phyloP scores from a whole-genome alignment of 2,329 filamentous ascomycete species.

The Aspergillus spinulosporus region DNA sequence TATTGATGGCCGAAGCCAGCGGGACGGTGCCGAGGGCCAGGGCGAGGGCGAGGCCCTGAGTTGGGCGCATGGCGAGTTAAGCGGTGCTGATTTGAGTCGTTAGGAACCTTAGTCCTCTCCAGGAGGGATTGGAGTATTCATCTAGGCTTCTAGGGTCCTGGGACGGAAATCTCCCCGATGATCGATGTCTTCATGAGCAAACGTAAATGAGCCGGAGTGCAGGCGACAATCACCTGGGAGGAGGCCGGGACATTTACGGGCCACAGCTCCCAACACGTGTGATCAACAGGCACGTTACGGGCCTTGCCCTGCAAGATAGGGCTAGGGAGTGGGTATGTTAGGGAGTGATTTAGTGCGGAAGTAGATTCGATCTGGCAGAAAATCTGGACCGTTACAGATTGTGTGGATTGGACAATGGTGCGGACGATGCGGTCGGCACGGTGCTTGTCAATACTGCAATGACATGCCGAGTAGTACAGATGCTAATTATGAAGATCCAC shows the following conservation, averaged over 20 bases:
- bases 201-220: background rate
- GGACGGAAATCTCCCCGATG: background rate
- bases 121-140: conserved; percentile 8
- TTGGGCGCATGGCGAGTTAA: conserved; percentile 25
- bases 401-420: background rate
- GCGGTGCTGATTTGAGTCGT: background rate
- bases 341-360: background rate
- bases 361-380: background rate
- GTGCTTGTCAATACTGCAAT: background rate
- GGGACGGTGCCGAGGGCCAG: conserved; percentile 24
- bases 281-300: background rate
- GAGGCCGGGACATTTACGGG: background rate
- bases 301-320: background rate
- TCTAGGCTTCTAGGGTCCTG: background rate
- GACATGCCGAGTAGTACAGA: background rate
- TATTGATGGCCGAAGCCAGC: conserved; percentile 46
- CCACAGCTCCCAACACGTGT: conserved; percentile 10
- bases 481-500: background rate
- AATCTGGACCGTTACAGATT: background rate
- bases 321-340: background rate
- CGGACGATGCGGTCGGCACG: background rate
- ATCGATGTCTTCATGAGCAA: background rate
- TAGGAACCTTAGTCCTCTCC: background rate
- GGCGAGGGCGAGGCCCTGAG: conserved; percentile 20
- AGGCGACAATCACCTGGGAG: background rate